Evolutionary conservation across 176 grass and related monocot species (phyloP), one percentile per base, ranked within the genome.

Genomic region (Rhynchospora tenuis): DNA sequence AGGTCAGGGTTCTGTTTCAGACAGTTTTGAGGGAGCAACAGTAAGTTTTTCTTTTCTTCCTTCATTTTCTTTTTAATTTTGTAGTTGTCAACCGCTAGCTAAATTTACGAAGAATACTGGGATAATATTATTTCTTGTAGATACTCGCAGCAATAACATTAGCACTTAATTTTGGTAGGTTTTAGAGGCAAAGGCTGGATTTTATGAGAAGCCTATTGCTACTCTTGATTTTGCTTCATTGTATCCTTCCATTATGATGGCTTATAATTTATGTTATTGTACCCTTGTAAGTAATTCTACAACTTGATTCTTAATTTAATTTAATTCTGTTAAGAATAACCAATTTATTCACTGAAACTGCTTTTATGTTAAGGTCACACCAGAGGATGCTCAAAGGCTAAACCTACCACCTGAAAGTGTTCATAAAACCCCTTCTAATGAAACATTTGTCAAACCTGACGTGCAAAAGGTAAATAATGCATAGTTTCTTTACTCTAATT

Each of bases 161-260:
- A 61, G 61, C 4, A 38, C 1, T 20, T 67, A 44, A 10, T 55
- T 77, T 86, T 86, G 86, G 50, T 86, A 98, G 95, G 95, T 98
- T 84, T 93, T 98, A 89, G 95, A 98, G 86, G 95, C 95, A 84
- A 93, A 89, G 68, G 91, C 93, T 91, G 95, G 95, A 87, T 98
- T 88, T 90, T 98, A 95, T 90, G 95, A 98, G 70, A 98, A 95
- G 59, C 95, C 95, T 20, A 98, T 98, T 42, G 92, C 95, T 76
- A 98, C 95, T 86, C 91, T 98, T 88, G 95, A 98, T 85, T 98
- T 98, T 86, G 95, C 95, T 94, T 98, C 95, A 65, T 84, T 98
- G 81, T 98, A 98, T 87, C 95, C 95, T 83, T 98, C 95, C 75
- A 95, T 98, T 81, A 98, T 98, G 95, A 98, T 98, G 95, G 95